Percentiles rank a stretch among this genome's conserved stretches.
Evolutionary conservation across 78 protist species (phyloP).

Genomic region (Planoprotostelium fungivorum): DNA sequence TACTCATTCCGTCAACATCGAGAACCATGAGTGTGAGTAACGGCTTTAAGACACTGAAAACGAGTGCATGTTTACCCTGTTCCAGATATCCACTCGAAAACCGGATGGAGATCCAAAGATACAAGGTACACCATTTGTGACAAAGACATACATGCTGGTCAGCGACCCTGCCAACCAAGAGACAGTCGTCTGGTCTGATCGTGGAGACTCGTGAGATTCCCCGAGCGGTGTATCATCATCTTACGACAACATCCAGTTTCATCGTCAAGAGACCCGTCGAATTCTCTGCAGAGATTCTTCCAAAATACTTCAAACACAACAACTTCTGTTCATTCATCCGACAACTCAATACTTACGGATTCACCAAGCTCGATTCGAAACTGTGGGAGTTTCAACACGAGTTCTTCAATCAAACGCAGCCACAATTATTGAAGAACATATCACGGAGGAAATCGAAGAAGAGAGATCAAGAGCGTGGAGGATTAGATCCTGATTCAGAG

Average conservation of each 20-base stretch:
- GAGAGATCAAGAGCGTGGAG: neutral
- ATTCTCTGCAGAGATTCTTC: neutral
- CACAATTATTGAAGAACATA: neutral
- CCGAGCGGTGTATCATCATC: too few species aligned
- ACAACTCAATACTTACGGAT: neutral
- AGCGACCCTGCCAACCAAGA: neutral
- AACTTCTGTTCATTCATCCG: neutral
- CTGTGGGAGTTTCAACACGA: neutral
- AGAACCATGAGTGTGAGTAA: too few species aligned
- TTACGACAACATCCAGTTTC: too few species aligned
- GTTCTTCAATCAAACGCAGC: neutral
- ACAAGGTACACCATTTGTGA: neutral
- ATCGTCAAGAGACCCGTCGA: neutral
- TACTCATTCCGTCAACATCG: too few species aligned
- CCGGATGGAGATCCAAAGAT: too few species aligned
- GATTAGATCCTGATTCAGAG: neutral
- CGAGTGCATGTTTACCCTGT: too few species aligned
- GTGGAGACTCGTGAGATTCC: too few species aligned
- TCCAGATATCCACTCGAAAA: too few species aligned
- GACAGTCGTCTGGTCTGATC: neutral
- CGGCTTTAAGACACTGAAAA: too few species aligned
- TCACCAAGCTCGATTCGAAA: neutral
- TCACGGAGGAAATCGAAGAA: neutral
- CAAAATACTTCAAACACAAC: neutral
- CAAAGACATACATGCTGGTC: neutral